Base-by-base conservation (phyloP, 768 basidiomycete genomes). In the Hemileccinum rubropunctum region DNA sequence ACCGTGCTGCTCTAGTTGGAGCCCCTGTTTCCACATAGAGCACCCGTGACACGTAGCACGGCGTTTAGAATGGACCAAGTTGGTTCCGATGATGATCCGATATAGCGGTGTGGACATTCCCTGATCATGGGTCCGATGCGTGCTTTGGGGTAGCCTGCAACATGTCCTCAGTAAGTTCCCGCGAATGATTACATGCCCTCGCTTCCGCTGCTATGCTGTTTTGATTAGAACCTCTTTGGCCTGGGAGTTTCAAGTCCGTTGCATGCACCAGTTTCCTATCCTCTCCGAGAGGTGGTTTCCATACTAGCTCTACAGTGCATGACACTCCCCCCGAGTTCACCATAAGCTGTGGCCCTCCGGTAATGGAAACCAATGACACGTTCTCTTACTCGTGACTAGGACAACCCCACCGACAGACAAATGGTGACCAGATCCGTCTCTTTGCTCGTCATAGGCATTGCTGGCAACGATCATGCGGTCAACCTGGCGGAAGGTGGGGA, bases 381-480 rank as follows among this genome's bases (percentile, higher is more conserved):
- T 6, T 47, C 15, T 6, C 13, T 17, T 8, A 12, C 33, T 14
- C 23, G 33, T 35, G 53, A 43, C 33, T 20, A 18, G 34, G 26
- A 23, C 42, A 18, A 10, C 20, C 35, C 10, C 21, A 47, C 9
- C 7, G 30, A 23, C 39, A 34, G 28, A 35, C n/a, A n/a, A 21
- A 28, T 15, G 36, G 18, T 39, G 20, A 17, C 34, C 9, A 34
- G 17, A 48, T 27, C 18, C 39, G 6, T 15, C 21, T 10, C 27
- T 38, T 35, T 28, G 21, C 28, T n/a, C 41, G 30, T 17, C 33
- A 39, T 4, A 26, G 15, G 27, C 15, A 33, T 38, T 32, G 56
- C 30, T 48, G 50, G 56, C 47, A 49, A 33, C 9, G 40, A 12
- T 18, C 33, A 34, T 45, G 26, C 39, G 14, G 12, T 36, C 9